Base-by-base conservation (phyloP, 2,329 filamentous ascomycete genomes). In the Taxawa tesnikishii region DNA sequence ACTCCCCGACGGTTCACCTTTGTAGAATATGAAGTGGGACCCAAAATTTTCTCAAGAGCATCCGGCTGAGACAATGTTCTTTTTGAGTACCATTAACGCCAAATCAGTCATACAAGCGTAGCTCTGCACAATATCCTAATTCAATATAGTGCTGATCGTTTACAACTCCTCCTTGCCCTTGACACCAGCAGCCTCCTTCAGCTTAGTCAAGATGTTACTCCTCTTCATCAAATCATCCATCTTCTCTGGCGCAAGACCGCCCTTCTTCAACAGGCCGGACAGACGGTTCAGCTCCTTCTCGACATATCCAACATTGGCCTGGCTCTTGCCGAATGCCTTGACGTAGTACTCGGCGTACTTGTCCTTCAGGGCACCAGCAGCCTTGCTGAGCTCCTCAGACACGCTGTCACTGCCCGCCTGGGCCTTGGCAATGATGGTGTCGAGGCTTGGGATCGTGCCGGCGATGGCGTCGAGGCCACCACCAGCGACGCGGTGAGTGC, bases 271-370 rank as follows among this genome's bases (percentile, higher is more conserved):
- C 45, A 96, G 72, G 45, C 79, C 75, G 47, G 83, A 71, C 40
- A 96, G 68, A 42, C 88, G 74, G 39, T 75, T 69, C 41, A 87
- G 66, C 68, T 96, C 88, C 75, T 94, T 96, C 53, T 73, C 64
- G 29, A 76, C 83, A 52, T 83, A 94, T 32, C 67, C 78, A 39
- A 80, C 68, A 62, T 80, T 92, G 57, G 78, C 68, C 53, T 65
- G 68, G 42, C 90, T 64, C 75, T 94, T 96, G 55, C 83, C 74
- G 39, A 90, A 80, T 33, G 93, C 85, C 55, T 83, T 83, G 55
- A 90, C 68, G 59, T 98, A 96, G 73, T 98, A 98, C 60, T 87
- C 72, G 28, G 83, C 83, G 53, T 88, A 93, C 66, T 83, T 83
- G 58, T 79, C 76, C 61, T 79, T 73, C 32, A 90, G 56, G 31